Evolutionary conservation across 2,329 filamentous ascomycete species (phyloP).

Genomic region (Plenodomus tracheiphilus): DNA sequence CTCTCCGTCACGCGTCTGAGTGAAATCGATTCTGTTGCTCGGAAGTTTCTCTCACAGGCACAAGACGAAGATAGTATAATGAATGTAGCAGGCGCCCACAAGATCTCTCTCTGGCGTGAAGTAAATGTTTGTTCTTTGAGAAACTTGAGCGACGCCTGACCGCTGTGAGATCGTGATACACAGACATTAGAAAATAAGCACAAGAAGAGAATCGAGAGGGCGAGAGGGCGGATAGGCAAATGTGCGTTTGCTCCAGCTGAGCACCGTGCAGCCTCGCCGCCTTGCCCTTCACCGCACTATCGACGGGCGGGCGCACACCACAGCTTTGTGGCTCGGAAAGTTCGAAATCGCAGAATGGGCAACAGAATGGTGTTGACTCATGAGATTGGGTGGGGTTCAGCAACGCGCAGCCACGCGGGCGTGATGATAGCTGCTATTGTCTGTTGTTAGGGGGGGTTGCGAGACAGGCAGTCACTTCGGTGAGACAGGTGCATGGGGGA

Average conservation of each 20-base stretch:
- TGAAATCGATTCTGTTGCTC: not conserved
- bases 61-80: not conserved
- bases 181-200: conserved; percentile 10
- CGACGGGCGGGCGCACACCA: not conserved
- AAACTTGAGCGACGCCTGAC: not conserved
- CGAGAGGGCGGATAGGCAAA: conserved; percentile 5
- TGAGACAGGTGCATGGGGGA: conserved; percentile 7
- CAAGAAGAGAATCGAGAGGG: conserved; percentile 2
- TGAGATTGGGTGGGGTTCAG: conserved; percentile 7
- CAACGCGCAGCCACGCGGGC: conserved; percentile 1
- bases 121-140: not conserved
- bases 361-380: not conserved
- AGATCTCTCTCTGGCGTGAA: not conserved
- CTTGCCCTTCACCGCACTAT: conserved; percentile 11
- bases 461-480: conserved; percentile 13
- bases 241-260: not conserved
- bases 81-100: not conserved
- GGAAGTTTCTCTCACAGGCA: not conserved
- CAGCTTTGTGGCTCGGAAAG: not conserved
- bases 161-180: not conserved
- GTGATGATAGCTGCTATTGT: not conserved
- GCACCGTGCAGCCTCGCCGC: conserved; percentile 6
- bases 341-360: not conserved
- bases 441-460: not conserved
- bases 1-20: not conserved